Percentiles rank a stretch among this genome's conserved stretches.
Conservation (phyloP, 148 eudicot genomes). For the Heliamphora exappendiculata region DNA sequence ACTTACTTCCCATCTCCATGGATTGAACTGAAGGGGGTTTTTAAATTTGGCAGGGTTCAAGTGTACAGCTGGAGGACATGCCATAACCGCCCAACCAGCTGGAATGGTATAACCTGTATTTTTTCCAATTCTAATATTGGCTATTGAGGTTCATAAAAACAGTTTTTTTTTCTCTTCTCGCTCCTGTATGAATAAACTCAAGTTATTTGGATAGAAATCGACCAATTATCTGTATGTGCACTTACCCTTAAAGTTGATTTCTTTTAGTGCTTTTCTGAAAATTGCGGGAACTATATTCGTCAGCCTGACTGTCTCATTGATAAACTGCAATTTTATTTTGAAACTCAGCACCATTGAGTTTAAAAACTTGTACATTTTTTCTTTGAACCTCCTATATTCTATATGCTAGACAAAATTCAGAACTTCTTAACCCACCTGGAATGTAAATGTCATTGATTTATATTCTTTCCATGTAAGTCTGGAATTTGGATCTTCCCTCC, state of each 20-base stretch:
- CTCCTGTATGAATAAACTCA: neutral
- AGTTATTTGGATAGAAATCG: neutral
- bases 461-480: conserved; percentile 77
- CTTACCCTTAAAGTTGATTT: conserved; percentile 57
- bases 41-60: conserved; percentile 54
- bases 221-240: neutral
- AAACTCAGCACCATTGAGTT: conserved; percentile 1
- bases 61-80: conserved; percentile 87
- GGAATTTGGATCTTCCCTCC: conserved; percentile 41
- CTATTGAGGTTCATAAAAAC: conserved; percentile 14
- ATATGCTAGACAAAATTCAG: neutral
- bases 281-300: conserved; percentile 80
- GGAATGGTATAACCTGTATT: conserved; percentile 75
- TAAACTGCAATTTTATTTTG: conserved; percentile 40
- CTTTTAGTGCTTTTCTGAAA: conserved; percentile 62
- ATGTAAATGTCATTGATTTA: conserved; percentile 78
- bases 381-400: no score
- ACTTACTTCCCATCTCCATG: conserved; percentile 79
- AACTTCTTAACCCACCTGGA: conserved; percentile 46
- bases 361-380: neutral
- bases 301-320: conserved; percentile 80
- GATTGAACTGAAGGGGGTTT: conserved; percentile 74
- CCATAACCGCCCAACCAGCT: conserved; percentile 86
- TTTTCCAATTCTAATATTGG: conserved; percentile 7
- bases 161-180: neutral